Percentiles rank a stretch among this genome's conserved stretches.
phyloP scores from a whole-genome alignment of 2,329 filamentous ascomycete species.

The Fusarium torulosum region DNA sequence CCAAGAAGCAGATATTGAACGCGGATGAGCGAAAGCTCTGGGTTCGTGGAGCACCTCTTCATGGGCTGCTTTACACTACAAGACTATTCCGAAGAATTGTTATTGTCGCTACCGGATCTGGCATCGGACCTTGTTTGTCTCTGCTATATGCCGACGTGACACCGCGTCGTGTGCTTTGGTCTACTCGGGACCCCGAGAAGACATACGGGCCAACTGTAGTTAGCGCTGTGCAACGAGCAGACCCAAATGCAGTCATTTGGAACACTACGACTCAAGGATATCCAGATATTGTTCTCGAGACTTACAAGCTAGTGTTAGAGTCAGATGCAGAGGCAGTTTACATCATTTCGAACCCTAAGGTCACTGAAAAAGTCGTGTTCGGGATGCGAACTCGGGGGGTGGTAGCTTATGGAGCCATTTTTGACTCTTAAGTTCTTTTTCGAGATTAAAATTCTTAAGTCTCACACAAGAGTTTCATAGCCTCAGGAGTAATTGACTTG shows the following conservation, averaged over 20 bases:
- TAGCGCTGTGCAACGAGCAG: slow-evolving; percentile 10
- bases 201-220: slow-evolving; percentile 16
- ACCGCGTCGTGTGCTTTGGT: slow-evolving; percentile 18
- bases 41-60: slow-evolving; percentile 21
- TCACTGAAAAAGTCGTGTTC: slow-evolving; percentile 22
- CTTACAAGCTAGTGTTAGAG: slow-evolving; percentile 22
- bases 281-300: slow-evolving; percentile 18
- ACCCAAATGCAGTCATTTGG: slow-evolving; percentile 21
- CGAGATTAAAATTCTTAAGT: no score
- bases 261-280: slow-evolving; percentile 24
- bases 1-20: slow-evolving; percentile 25
- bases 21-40: slow-evolving; percentile 13
- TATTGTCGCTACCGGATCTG: slow-evolving; percentile 17
- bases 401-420: slow-evolving; percentile 17
- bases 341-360: slow-evolving; percentile 24
- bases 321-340: slow-evolving; percentile 22
- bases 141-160: slow-evolving; percentile 16
- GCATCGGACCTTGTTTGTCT: slow-evolving; percentile 17
- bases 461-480: no score
- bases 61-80: slow-evolving; percentile 12
- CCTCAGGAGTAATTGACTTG: background rate
- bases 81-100: slow-evolving; percentile 16
- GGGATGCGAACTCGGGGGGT: slow-evolving; percentile 13
- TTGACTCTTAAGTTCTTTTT: slow-evolving; percentile 7
- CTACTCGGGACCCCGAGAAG: slow-evolving; percentile 19